A percentile compares a stretch with the other conserved stretches of the same genome.
phyloP scores from a whole-genome alignment of 352 stramenopile species.

The Pythium biforme region DNA sequence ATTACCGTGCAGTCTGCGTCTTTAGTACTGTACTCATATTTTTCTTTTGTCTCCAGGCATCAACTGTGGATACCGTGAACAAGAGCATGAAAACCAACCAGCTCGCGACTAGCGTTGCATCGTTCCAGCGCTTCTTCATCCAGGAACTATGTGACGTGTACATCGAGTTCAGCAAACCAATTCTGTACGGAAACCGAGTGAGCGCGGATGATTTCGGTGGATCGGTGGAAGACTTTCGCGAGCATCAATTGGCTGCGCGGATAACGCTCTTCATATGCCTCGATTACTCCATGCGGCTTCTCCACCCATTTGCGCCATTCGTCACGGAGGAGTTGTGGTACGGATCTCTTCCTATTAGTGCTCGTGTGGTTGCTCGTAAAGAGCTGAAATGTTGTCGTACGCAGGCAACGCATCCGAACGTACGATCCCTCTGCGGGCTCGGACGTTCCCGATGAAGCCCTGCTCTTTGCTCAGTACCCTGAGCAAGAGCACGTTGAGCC shows the following conservation, averaged over 20 bases:
- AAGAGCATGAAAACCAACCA: conserved; percentile 68
- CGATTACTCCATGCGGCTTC: conserved; percentile 93
- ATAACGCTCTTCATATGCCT: conserved; percentile 93
- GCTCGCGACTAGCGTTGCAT: conserved; percentile 57
- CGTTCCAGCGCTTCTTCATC: conserved; percentile 83
- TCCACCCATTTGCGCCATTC: conserved; percentile 99
- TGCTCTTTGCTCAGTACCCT: conserved; percentile 79
- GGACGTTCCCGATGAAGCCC: conserved; percentile 38
- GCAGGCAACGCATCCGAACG: conserved; percentile 58
- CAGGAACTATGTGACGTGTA: conserved; percentile 88
- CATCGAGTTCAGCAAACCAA: conserved; percentile 85
- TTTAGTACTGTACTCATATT: background rate
- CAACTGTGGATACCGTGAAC: conserved; percentile 53
- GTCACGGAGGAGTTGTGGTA: conserved; percentile 99
- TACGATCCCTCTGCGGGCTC: conserved; percentile 35
- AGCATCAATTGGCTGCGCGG: conserved; percentile 84
- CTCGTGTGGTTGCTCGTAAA: too few species aligned
- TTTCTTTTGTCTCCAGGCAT: conserved; percentile 1
- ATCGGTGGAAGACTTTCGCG: conserved; percentile 51
- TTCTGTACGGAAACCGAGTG: conserved; percentile 75
- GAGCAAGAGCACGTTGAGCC: conserved; percentile 68
- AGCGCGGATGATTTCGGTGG: conserved; percentile 27
- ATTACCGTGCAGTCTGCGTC: background rate
- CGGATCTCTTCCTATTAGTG: conserved; percentile 1
- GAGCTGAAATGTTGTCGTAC: background rate